Evolutionary conservation across 2,329 filamentous ascomycete species (phyloP).

Genomic region (Aspergillus sp.): DNA sequence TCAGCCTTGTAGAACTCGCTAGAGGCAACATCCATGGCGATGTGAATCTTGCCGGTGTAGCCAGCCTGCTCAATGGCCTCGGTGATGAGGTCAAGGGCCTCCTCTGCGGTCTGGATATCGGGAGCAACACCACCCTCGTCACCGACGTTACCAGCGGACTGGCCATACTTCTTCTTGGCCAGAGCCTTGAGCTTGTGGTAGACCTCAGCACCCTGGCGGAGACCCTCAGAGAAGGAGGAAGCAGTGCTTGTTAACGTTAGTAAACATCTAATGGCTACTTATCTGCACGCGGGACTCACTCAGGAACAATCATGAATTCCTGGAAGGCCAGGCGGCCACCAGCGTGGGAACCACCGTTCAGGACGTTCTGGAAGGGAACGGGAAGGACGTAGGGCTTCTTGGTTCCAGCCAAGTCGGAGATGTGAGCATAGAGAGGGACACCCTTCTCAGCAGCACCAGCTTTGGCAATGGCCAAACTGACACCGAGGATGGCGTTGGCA

Average conservation of each 20-base stretch:
- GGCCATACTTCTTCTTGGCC: conserved; percentile 99
- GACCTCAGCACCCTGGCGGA: conserved; percentile 94
- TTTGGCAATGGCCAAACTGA: conserved; percentile 82
- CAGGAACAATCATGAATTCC: conserved; percentile 93
- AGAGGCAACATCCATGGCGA: conserved; percentile 98
- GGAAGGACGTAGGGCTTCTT: conserved; percentile 91
- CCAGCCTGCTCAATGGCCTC: conserved; percentile 92
- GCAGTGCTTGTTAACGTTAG: conserved; percentile 59
- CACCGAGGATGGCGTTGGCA: conserved; percentile 85
- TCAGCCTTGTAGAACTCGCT: conserved; percentile 99
- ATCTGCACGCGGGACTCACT: conserved; percentile 50
- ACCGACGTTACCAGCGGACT: conserved; percentile 97
- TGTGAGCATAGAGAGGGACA: conserved; percentile 82
- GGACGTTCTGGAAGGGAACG: conserved; percentile 90
- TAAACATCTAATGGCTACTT: background rate
- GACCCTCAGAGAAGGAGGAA: conserved; percentile 88
- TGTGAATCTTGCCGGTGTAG: conserved; percentile 94
- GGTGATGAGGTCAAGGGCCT: conserved; percentile 94
- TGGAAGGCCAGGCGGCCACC: conserved; percentile 94
- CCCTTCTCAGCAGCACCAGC: conserved; percentile 86
- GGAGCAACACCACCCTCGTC: conserved; percentile 99
- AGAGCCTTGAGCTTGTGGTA: conserved; percentile 97
- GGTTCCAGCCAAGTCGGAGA: conserved; percentile 82
- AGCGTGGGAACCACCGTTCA: conserved; percentile 93
- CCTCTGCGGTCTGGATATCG: conserved; percentile 94